Evolutionary conservation across 805 yeast species (phyloP).

Genomic region (Candida piceae): DNA sequence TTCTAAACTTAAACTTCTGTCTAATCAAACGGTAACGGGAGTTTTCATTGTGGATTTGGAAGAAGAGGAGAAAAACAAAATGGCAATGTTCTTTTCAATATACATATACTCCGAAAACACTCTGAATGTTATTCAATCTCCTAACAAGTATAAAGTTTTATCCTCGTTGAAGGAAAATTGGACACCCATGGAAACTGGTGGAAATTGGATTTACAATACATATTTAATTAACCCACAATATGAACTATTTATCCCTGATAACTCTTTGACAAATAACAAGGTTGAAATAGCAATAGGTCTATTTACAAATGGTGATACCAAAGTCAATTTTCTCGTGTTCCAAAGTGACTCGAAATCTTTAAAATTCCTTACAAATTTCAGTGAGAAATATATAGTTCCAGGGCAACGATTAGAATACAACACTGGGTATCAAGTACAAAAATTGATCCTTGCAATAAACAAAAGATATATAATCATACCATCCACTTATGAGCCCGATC

Average conservation of each 20-base stretch:
- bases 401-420: conserved; percentile 32
- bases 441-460: conserved; percentile 23
- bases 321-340: too few relatives aligned
- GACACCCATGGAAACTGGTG: conserved; percentile 44
- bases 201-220: conserved; percentile 44
- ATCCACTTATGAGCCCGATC: conserved; percentile 39
- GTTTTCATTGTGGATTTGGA: conserved; percentile 13
- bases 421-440: conserved; percentile 18
- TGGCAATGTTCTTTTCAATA: conserved; percentile 6
- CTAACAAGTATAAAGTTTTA: conserved; percentile 14
- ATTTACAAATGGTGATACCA: conserved; percentile 18
- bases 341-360: conserved; percentile 28
- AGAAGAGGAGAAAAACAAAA: neutral
- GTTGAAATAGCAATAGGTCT: conserved; percentile 21
- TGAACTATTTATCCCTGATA: conserved; percentile 17
- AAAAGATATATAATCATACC: conserved; percentile 41
- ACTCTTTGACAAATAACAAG: conserved; percentile 1
- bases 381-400: conserved; percentile 26
- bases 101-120: conserved; percentile 6
- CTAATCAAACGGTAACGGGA: conserved; percentile 15
- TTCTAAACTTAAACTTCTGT: conserved; percentile 16
- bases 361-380: conserved; percentile 22
- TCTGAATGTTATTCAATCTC: conserved; percentile 7
- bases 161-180: conserved; percentile 36
- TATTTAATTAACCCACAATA: conserved; percentile 56